These are phyloP conservation scores for Trichocladium antarcticum DNA, from an alignment of 495 filamentous ascomycete species.

Conservation along the genomic window DNA sequence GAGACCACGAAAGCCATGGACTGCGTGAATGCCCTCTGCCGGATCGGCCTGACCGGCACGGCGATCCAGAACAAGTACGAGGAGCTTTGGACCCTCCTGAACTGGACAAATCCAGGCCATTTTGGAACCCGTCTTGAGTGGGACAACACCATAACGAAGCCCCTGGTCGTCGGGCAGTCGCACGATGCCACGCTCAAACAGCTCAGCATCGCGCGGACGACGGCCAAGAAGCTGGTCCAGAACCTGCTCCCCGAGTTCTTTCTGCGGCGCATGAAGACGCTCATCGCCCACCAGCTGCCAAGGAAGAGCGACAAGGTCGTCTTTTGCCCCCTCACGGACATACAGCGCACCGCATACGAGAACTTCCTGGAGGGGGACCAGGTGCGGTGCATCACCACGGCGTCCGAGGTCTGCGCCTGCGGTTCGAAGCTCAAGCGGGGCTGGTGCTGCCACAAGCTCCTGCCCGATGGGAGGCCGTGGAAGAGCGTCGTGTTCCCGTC, in stretches of 20 bases:
- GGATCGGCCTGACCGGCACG: conserved; percentile 89
- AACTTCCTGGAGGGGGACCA: conserved; percentile 63
- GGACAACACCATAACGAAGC: conserved; percentile 64
- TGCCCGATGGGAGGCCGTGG: conserved; percentile 57
- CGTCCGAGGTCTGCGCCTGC: conserved; percentile 61
- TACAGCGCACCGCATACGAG: conserved; percentile 77
- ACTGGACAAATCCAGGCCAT: conserved; percentile 89
- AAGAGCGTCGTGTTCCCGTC: conserved; percentile 74
- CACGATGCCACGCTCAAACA: conserved; percentile 85
- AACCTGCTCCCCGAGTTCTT: conserved; percentile 90
- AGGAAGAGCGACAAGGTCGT: conserved; percentile 92
- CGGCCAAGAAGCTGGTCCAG: conserved; percentile 73
- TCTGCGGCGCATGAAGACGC: conserved; percentile 79
- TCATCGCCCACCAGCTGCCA: conserved; percentile 90
- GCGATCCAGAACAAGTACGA: conserved; percentile 98
- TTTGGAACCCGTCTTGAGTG: conserved; percentile 72
- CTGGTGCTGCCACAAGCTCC: conserved; percentile 61
- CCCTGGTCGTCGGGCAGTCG: conserved; percentile 71
- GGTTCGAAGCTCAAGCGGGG: conserved; percentile 58
- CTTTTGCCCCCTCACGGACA: conserved; percentile 81
- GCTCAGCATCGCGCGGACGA: conserved; percentile 67
- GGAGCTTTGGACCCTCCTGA: conserved; percentile 90
- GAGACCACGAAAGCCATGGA: conserved; percentile 82
- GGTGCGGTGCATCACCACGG: conserved; percentile 54
- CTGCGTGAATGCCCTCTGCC: conserved; percentile 79